These are phyloP conservation scores for Tolypocladium ophioglossoides DNA, from an alignment of 2,329 filamentous ascomycete genomes.

Conservation along the genomic window DNA sequence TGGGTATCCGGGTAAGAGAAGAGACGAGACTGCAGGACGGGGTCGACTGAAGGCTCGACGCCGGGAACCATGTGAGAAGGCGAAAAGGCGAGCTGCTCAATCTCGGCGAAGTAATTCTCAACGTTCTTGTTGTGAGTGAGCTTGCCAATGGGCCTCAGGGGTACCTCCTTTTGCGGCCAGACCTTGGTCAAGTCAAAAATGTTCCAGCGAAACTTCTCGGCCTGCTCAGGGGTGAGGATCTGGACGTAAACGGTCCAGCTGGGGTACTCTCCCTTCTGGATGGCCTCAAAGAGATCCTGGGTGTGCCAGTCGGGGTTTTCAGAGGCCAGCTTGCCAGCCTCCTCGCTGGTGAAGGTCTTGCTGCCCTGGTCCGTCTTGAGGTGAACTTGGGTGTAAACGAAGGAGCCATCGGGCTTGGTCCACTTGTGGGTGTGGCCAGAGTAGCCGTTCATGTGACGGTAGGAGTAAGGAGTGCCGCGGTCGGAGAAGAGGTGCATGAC, in stretches of 20 bases:
- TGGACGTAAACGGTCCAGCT: conserved; percentile 57
- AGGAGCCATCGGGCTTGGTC: conserved; percentile 53
- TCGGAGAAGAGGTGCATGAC: conserved; percentile 58
- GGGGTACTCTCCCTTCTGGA: conserved; percentile 48
- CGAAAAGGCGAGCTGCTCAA: conserved; percentile 58
- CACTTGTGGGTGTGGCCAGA: conserved; percentile 58
- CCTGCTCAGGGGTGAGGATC: conserved; percentile 49
- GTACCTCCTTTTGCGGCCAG: conserved; percentile 54
- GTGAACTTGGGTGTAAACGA: conserved; percentile 57
- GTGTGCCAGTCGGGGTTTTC: conserved; percentile 53
- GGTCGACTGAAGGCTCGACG: conserved; percentile 50
- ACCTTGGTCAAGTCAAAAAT: conserved; percentile 62
- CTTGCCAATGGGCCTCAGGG: conserved; percentile 48
- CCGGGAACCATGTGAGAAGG: conserved; percentile 55
- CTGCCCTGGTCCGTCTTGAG: conserved; percentile 52
- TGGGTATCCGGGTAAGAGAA: conserved; percentile 55
- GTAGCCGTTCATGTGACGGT: conserved; percentile 58
- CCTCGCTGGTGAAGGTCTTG: conserved; percentile 47
- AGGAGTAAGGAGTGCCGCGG: conserved; percentile 54
- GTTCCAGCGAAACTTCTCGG: conserved; percentile 50
- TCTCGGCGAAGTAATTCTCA: conserved; percentile 58
- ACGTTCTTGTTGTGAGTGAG: conserved; percentile 55
- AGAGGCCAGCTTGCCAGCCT: conserved; percentile 41
- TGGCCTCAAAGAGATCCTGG: conserved; percentile 54
- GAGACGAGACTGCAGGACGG: conserved; percentile 48